These are phyloP conservation scores for Candida verbasci DNA, from an alignment of 805 yeast species.

Conservation along the genomic window DNA sequence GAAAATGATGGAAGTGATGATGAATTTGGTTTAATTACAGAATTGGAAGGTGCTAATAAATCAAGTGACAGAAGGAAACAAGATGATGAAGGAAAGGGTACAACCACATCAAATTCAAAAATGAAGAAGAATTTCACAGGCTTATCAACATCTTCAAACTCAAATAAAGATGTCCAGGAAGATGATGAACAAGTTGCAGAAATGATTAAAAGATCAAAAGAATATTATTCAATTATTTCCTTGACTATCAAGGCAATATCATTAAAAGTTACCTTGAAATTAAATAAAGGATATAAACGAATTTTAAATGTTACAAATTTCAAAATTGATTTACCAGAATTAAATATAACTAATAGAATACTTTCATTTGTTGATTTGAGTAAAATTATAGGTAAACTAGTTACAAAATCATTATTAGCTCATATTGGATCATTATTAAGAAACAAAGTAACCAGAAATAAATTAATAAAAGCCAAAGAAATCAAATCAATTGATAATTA, in stretches of 20 bases:
- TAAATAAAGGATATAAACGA: constrained; percentile 29
- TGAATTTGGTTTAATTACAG: constrained; percentile 9
- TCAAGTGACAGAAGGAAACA: constrained; percentile 9
- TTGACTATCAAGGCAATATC: constrained; percentile 35
- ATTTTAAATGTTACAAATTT: constrained; percentile 36
- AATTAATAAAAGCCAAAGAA: not conserved
- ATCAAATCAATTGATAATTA: constrained; percentile 11
- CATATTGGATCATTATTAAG: constrained; percentile 33
- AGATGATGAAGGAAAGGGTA: not conserved
- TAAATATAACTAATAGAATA: constrained; percentile 24
- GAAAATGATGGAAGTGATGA: constrained; percentile 4
- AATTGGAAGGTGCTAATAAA: constrained; percentile 11
- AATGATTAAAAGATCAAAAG: constrained; percentile 75
- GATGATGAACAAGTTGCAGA: constrained; percentile 35
- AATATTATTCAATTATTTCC: constrained; percentile 61
- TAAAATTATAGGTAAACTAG: constrained; percentile 25
- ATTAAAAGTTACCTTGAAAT: constrained; percentile 31
- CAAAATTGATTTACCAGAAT: constrained; percentile 28
- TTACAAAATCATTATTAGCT: constrained; percentile 27
- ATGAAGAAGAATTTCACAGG: constrained; percentile 2
- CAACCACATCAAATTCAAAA: constrained; percentile 1
- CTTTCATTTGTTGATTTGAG: constrained; percentile 35
- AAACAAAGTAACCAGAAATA: constrained; percentile 22
- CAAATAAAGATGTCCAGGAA: not conserved
- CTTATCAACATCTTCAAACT: not conserved